phyloP scores from a whole-genome alignment of 2,329 filamentous ascomycete genomes.

The Thelonectria blattea region DNA sequence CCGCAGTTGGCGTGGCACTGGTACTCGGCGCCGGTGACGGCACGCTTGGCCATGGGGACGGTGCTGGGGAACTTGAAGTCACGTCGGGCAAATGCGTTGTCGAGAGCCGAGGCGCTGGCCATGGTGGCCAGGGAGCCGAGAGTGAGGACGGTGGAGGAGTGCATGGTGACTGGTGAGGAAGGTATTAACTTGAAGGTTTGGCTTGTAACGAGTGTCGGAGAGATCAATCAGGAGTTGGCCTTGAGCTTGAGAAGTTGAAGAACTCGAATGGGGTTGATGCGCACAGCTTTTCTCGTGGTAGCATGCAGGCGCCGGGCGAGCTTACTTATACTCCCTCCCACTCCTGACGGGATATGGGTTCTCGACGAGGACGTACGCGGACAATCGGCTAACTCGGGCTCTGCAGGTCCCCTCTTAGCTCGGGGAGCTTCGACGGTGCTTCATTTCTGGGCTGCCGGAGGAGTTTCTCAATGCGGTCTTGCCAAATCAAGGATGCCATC shows the following conservation, averaged over 20 bases:
- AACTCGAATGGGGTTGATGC: slow-evolving; percentile 8
- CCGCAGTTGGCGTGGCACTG: slow-evolving; percentile 59
- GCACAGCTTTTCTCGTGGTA: slow-evolving; percentile 15
- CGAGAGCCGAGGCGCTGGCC: slow-evolving; percentile 28
- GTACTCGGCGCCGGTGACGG: slow-evolving; percentile 47
- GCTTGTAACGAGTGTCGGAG: slow-evolving; percentile 17
- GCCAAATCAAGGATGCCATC: neutral
- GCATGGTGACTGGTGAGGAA: slow-evolving; percentile 35
- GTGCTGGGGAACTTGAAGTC: slow-evolving; percentile 39
- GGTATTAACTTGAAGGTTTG: neutral
- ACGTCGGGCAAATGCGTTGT: slow-evolving; percentile 22
- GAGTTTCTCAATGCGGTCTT: slow-evolving; percentile 9
- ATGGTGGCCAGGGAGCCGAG: slow-evolving; percentile 40
- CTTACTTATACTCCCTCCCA: slow-evolving; percentile 33
- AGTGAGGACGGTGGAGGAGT: slow-evolving; percentile 32
- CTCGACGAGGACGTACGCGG: neutral
- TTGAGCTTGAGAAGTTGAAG: neutral
- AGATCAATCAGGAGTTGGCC: neutral
- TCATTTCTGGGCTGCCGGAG: neutral
- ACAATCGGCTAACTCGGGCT: slow-evolving; percentile 4
- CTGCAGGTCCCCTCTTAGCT: neutral
- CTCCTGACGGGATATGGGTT: neutral
- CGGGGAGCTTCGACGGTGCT: neutral
- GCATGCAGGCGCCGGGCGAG: slow-evolving; percentile 5
- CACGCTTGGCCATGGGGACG: slow-evolving; percentile 49